Percentiles rank a stretch among this genome's conserved stretches.
phyloP scores from a whole-genome alignment of 2,329 filamentous ascomycete species.

The Pestalotiopsis sp. region DNA sequence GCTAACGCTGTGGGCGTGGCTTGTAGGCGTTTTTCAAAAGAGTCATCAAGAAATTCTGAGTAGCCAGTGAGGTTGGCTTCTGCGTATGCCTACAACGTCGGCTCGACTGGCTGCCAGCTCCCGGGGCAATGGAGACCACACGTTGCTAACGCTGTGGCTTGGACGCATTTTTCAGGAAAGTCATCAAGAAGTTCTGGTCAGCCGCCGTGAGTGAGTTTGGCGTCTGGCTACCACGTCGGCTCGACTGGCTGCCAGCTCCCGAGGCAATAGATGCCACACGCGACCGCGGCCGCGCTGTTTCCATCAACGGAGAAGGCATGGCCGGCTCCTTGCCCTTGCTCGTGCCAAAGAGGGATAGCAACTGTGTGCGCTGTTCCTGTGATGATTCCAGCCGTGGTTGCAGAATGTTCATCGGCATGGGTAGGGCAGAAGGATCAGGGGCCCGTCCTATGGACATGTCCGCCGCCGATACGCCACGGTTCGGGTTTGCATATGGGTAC shows the following conservation, averaged over 20 bases:
- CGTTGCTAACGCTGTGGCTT: conserved; percentile 29
- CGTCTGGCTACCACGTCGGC: conserved; percentile 51
- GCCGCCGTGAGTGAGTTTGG: conserved; percentile 62
- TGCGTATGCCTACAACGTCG: conserved; percentile 50
- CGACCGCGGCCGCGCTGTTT: conserved; percentile 31
- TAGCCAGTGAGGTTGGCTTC: conserved; percentile 64
- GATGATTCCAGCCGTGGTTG: conserved; percentile 37
- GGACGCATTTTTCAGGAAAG: conserved; percentile 67
- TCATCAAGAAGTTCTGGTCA: conserved; percentile 76
- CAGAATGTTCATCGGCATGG: conserved; percentile 25
- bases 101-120: conserved; percentile 30
- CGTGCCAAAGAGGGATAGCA: conserved; percentile 7
- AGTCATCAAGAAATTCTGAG: conserved; percentile 76
- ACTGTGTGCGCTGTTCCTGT: conserved; percentile 20
- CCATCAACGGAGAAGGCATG: conserved; percentile 21
- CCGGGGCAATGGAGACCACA: conserved; percentile 46
- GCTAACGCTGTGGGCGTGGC: not conserved
- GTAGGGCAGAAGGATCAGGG: conserved; percentile 30
- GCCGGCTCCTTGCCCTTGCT: conserved; percentile 31
- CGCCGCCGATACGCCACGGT: conserved; percentile 21
- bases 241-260: conserved; percentile 31
- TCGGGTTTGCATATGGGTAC: conserved; percentile 14
- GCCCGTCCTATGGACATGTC: conserved; percentile 29
- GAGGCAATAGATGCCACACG: conserved; percentile 49
- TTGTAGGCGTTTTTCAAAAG: conserved; percentile 66